Conservation (phyloP, 208 protist species). For the Leishmania gerbilli region DNA sequence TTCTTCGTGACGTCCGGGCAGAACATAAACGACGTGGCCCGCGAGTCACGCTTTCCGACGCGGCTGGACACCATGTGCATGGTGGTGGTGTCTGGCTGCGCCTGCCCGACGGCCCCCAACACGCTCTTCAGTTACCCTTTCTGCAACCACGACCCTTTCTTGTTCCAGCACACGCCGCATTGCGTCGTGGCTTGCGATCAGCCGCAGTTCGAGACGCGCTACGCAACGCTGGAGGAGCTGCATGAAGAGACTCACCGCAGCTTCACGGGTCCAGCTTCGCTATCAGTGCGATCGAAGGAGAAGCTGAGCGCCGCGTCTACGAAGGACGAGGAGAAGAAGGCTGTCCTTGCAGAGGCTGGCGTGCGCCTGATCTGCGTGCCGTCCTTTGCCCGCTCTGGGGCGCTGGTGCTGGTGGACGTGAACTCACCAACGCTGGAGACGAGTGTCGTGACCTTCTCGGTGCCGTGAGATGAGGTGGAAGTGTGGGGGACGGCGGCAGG, state of each 20-base stretch:
- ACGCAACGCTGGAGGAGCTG: conserved; percentile 45
- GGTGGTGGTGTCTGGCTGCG: conserved; percentile 72
- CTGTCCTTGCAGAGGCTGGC: conserved; percentile 16
- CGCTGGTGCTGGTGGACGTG: conserved; percentile 79
- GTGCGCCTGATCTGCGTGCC: conserved; percentile 84
- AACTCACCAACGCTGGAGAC: conserved; percentile 73
- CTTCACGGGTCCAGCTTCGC: conserved; percentile 11
- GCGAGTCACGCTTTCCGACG: conserved; percentile 59
- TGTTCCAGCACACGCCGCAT: conserved; percentile 75
- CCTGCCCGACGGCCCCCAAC: conserved; percentile 91
- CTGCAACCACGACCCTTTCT: conserved; percentile 80
- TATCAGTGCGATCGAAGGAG: not conserved
- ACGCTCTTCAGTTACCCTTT: conserved; percentile 94
- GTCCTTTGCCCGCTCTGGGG: conserved; percentile 58
- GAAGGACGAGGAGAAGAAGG: conserved; percentile 24
- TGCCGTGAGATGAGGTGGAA: conserved; percentile 17
- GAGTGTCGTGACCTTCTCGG: conserved; percentile 34
- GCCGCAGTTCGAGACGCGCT: conserved; percentile 72
- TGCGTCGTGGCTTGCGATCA: conserved; percentile 91
- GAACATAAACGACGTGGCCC: conserved; percentile 83
- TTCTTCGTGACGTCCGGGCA: conserved; percentile 90
- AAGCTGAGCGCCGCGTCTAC: not conserved
- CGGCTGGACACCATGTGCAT: conserved; percentile 76
- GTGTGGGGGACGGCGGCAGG: not conserved
- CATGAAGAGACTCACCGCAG: conserved; percentile 23